Evolutionary conservation across 805 yeast species (phyloP).

Genomic region (Yarrowia yakushimensis): DNA sequence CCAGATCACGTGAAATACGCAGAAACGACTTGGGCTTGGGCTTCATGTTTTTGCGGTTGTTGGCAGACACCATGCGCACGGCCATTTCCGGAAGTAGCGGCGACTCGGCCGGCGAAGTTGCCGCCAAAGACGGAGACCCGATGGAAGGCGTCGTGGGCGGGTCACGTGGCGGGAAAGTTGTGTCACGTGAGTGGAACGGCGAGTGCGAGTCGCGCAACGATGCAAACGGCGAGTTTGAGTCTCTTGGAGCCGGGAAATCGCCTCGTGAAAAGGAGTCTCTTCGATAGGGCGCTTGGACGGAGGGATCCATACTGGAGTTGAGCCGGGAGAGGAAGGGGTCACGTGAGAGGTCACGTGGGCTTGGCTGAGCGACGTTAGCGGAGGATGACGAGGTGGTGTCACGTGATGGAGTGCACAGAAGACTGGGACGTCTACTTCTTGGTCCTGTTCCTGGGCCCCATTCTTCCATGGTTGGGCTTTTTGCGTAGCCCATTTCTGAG

Average conservation of each 20-base stretch:
- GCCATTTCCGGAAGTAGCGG: constrained; percentile 4
- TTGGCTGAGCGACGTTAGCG: not conserved
- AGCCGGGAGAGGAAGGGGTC: not conserved
- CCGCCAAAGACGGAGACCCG: constrained; percentile 1
- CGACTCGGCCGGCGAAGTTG: constrained; percentile 1
- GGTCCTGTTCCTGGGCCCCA: not conserved
- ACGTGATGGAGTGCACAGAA: not conserved
- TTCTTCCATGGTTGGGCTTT: constrained; percentile 11
- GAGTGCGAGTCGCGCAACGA: constrained; percentile 10
- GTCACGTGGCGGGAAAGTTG: not conserved
- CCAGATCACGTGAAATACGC: constrained; percentile 32
- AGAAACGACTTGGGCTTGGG: constrained; percentile 32
- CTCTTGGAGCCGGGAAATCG: not conserved
- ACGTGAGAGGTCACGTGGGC: constrained; percentile 6
- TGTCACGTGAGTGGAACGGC: not conserved
- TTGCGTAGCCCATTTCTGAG: not conserved
- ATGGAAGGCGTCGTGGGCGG: constrained; percentile 3
- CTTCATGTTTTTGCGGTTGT: constrained; percentile 27
- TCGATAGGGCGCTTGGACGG: not conserved
- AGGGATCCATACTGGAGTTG: not conserved
- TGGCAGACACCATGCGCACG: constrained; percentile 1
- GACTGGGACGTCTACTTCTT: not conserved
- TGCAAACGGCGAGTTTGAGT: not conserved
- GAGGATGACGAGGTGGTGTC: no score
- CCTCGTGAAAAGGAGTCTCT: not conserved